Evolutionary conservation across 257 asterid species (phyloP).

Genomic region (Forsythia suspensa): DNA sequence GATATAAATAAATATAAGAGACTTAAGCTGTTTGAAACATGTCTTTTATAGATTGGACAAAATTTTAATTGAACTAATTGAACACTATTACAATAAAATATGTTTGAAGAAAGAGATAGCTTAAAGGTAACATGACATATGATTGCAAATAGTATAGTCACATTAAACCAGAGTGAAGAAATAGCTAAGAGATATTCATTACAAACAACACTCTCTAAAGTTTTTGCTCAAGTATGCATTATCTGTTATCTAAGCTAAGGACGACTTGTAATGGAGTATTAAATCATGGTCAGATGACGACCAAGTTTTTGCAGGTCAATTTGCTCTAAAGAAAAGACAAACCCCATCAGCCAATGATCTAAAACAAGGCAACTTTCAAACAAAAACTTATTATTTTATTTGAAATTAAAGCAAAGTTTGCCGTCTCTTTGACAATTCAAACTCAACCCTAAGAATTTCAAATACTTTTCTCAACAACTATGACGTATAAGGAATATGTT

Average conservation of each 20-base stretch:
- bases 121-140: no score
- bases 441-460: not conserved
- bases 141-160: no score
- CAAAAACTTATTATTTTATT: not conserved
- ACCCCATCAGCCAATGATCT: not conserved
- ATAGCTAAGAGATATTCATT: not conserved
- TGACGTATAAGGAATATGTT: constrained; percentile 26
- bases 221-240: not conserved
- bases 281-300: not conserved
- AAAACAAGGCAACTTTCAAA: not conserved
- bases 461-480: not conserved
- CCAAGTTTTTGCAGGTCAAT: not conserved
- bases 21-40: no score
- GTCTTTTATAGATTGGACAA: no score
- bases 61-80: no score
- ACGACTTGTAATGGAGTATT: not conserved
- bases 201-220: no score
- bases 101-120: no score
- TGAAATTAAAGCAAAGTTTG: not conserved
- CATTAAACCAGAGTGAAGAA: no score
- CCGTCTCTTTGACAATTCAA: constrained; percentile 2
- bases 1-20: no score
- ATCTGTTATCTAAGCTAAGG: not conserved
- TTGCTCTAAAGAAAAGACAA: not conserved
- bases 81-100: no score